Percentiles rank a stretch among this genome's conserved stretches.
These are phyloP conservation scores for Cytospora leucostoma DNA, from an alignment of 2,329 filamentous ascomycete species.

Conservation along the genomic window DNA sequence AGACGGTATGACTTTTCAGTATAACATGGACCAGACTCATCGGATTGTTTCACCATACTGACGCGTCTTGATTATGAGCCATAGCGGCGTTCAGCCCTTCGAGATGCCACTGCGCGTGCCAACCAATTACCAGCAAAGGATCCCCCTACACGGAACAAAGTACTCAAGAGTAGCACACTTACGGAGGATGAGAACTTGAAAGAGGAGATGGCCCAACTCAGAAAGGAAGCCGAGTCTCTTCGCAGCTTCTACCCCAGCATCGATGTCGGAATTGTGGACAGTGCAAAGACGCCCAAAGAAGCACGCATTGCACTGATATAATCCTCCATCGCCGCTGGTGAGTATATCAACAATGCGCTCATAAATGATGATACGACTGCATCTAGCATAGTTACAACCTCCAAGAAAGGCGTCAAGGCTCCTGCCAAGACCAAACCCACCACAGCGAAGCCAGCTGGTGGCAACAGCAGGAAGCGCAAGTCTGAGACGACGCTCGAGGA, in stretches of 20 bases:
- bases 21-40: background rate
- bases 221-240: background rate
- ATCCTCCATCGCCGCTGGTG: background rate
- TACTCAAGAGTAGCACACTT: background rate
- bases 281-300: background rate
- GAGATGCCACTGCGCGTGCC: slow-evolving; percentile 38
- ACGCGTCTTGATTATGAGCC: slow-evolving; percentile 1
- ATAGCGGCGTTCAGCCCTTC: slow-evolving; percentile 24
- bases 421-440: background rate
- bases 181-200: background rate
- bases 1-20: background rate
- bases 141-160: slow-evolving; percentile 12
- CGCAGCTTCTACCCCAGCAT: no score
- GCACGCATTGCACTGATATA: background rate
- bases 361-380: background rate
- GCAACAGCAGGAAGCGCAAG: slow-evolving; percentile 33
- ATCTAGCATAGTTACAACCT: background rate
- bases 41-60: background rate
- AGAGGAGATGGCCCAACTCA: background rate
- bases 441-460: background rate
- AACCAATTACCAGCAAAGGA: slow-evolving; percentile 29
- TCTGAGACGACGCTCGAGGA: slow-evolving; percentile 32
- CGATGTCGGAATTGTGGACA: background rate
- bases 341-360: background rate
- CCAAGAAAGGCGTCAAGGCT: background rate